These are phyloP conservation scores for Fomitopsis schrenkii DNA, from an alignment of 1,284 basidiomycete genomes.

Conservation along the genomic window DNA sequence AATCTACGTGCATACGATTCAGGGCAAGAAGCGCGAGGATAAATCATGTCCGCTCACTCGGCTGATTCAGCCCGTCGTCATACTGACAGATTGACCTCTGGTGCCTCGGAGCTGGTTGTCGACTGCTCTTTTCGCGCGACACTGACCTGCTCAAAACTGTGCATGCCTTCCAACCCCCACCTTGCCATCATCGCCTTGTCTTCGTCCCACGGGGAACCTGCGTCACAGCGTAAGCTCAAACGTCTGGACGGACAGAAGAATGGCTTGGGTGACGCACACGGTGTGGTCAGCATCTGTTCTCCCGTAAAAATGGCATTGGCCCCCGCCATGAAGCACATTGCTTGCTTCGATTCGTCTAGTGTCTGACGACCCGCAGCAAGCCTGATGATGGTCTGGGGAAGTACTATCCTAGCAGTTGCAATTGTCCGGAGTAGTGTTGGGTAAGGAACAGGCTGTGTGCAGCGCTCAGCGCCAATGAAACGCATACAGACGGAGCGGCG, in stretches of 20 bases:
- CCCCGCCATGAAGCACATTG: conserved; percentile 98
- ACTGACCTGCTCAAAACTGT: conserved; percentile 71
- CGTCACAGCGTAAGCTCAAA: conserved; percentile 8
- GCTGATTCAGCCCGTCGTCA: neutral
- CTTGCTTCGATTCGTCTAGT: conserved; percentile 89
- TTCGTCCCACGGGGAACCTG: conserved; percentile 86
- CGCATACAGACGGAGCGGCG: neutral
- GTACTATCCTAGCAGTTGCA: conserved; percentile 89
- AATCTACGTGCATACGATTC: neutral
- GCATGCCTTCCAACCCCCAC: conserved; percentile 93
- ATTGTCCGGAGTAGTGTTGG: conserved; percentile 91
- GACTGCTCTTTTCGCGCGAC: conserved; percentile 44
- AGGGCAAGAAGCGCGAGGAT: neutral
- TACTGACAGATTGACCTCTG: neutral
- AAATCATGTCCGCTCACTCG: neutral
- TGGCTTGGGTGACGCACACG: conserved; percentile 55
- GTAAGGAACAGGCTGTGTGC: conserved; percentile 65
- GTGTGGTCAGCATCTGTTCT: conserved; percentile 96
- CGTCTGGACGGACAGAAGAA: conserved; percentile 4
- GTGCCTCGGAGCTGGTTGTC: conserved; percentile 2
- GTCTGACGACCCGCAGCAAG: conserved; percentile 93
- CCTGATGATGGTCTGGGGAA: conserved; percentile 92
- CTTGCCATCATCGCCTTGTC: conserved; percentile 93
- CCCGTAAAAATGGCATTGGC: conserved; percentile 99
- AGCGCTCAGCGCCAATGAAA: neutral